Evolutionary conservation across 768 basidiomycete genomes (phyloP).

Genomic region (Termitomyces sp.): DNA sequence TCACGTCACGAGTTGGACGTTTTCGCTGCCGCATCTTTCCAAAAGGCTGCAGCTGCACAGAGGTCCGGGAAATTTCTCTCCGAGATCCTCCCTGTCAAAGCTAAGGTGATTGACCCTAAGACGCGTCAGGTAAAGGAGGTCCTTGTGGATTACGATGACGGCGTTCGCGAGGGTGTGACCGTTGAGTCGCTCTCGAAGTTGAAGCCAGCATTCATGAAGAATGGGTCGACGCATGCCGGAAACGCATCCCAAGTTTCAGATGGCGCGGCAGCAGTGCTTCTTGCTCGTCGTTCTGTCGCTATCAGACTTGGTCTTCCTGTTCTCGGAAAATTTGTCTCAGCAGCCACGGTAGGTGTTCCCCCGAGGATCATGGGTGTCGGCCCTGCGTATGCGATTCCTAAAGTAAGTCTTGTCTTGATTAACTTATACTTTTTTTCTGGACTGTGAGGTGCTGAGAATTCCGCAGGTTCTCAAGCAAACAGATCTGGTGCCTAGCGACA

Average conservation of each 20-base stretch:
- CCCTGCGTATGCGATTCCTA: slow-evolving; percentile 85
- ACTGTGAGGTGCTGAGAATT: neutral
- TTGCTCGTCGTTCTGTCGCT: slow-evolving; percentile 75
- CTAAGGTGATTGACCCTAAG: slow-evolving; percentile 68
- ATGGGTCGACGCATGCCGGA: slow-evolving; percentile 73
- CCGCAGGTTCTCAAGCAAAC: slow-evolving; percentile 47
- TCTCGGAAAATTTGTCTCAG: slow-evolving; percentile 77
- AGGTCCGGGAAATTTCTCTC: slow-evolving; percentile 76
- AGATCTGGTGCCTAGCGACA: slow-evolving; percentile 60
- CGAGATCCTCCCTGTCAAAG: slow-evolving; percentile 84
- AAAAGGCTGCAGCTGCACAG: slow-evolving; percentile 76
- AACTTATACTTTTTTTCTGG: neutral
- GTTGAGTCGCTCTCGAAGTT: slow-evolving; percentile 72
- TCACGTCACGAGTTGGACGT: slow-evolving; percentile 72
- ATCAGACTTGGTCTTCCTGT: slow-evolving; percentile 79
- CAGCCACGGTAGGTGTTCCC: slow-evolving; percentile 74
- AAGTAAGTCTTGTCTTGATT: slow-evolving; percentile 14
- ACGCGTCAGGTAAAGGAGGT: slow-evolving; percentile 63
- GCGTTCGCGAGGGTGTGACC: slow-evolving; percentile 82
- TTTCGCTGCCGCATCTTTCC: slow-evolving; percentile 82
- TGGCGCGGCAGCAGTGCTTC: slow-evolving; percentile 86
- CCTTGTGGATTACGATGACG: slow-evolving; percentile 78
- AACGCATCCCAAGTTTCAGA: slow-evolving; percentile 92
- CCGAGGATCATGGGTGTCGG: slow-evolving; percentile 92
- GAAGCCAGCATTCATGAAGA: slow-evolving; percentile 79